Conservation (phyloP, 371 early-diverging fungal genomes). For the Paraphysoderma sedebokerense region DNA sequence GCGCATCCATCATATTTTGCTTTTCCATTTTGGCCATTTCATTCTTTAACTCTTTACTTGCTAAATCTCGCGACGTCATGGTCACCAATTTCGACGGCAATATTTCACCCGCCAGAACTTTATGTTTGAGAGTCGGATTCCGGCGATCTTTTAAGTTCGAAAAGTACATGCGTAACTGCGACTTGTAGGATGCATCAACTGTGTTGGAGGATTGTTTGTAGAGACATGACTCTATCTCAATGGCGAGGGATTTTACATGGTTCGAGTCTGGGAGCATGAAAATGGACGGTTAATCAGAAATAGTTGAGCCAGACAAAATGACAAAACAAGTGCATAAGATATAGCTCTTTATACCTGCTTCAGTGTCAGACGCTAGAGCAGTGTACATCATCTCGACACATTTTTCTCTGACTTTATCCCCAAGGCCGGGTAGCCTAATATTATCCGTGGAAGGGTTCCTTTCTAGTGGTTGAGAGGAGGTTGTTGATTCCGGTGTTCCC, state of each 20-base stretch:
- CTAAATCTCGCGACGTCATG: slow-evolving; percentile 77
- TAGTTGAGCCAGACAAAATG: background rate
- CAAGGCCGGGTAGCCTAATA: slow-evolving; percentile 32
- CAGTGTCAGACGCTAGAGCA: slow-evolving; percentile 52
- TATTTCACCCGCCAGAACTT: background rate
- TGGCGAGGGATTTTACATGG: slow-evolving; percentile 36
- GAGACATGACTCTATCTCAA: slow-evolving; percentile 44
- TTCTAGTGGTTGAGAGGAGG: slow-evolving; percentile 5
- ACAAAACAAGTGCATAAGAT: background rate
- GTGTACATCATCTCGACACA: slow-evolving; percentile 69
- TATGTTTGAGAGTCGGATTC: background rate
- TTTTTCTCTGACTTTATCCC: slow-evolving; percentile 59
- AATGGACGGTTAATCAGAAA: background rate
- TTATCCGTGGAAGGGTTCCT: slow-evolving; percentile 43
- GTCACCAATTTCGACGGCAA: slow-evolving; percentile 34
- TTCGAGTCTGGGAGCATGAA: slow-evolving; percentile 29
- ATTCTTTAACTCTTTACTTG: slow-evolving; percentile 59
- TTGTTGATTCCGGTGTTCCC: slow-evolving; percentile 6
- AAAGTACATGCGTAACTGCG: slow-evolving; percentile 58
- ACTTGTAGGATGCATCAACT: slow-evolving; percentile 34
- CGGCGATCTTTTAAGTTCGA: slow-evolving; percentile 41
- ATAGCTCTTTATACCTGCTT: slow-evolving; percentile 38
- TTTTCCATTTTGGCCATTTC: slow-evolving; percentile 49
- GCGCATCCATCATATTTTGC: slow-evolving; percentile 55
- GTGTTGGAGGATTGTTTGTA: slow-evolving; percentile 19